Conservation (phyloP, 225 moss, liverwort and hornwort species). For the Marchantia paleacea region DNA sequence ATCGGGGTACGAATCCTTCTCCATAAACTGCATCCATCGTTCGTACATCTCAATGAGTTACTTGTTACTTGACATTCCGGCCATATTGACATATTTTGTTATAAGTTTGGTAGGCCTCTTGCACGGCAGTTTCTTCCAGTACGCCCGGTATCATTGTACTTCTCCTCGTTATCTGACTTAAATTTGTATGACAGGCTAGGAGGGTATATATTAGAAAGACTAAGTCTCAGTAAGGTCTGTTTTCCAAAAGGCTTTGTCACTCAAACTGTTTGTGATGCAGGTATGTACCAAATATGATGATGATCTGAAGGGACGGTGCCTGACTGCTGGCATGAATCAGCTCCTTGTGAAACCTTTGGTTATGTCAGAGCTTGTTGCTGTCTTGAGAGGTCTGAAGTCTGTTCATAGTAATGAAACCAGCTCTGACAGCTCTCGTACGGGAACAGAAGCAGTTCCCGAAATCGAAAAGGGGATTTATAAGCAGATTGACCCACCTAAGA, state of each 20-base stretch:
- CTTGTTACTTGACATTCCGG: background rate
- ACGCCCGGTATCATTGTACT: background rate
- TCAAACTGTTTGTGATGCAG: conserved; percentile 23
- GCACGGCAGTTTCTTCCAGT: background rate
- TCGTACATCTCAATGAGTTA: background rate
- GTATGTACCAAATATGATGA: conserved; percentile 43
- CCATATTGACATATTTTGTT: background rate
- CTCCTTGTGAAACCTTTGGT: conserved; percentile 49
- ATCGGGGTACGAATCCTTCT: conserved; percentile 45
- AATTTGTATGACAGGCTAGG: background rate
- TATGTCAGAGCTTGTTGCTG: conserved; percentile 47
- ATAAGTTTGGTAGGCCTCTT: background rate
- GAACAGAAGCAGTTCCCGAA: background rate
- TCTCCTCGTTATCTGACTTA: background rate
- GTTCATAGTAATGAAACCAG: background rate
- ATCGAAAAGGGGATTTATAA: conserved; percentile 12
- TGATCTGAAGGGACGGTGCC: conserved; percentile 34
- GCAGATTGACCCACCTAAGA: conserved; percentile 11
- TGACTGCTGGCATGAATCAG: conserved; percentile 51
- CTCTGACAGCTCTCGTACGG: conserved; percentile 1
- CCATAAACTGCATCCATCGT: background rate
- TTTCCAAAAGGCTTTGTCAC: background rate
- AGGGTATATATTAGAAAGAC: background rate
- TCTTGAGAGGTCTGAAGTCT: conserved; percentile 40
- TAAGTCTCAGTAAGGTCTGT: background rate